phyloP scores from a whole-genome alignment of 768 basidiomycete genomes.

The Boletus fagicola region DNA sequence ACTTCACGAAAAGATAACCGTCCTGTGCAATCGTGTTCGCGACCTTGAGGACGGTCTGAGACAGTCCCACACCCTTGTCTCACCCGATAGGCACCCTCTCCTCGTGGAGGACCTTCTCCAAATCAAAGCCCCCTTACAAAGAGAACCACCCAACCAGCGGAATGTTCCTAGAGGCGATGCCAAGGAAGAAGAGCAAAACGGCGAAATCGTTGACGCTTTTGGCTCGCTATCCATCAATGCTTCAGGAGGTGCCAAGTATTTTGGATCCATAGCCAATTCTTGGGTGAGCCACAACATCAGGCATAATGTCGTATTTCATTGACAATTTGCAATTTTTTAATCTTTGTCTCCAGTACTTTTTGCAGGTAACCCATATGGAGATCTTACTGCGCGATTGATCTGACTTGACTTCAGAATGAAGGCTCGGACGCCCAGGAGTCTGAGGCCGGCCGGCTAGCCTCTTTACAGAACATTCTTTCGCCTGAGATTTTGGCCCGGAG shows the following conservation, averaged over 20 bases:
- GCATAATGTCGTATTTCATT: not conserved
- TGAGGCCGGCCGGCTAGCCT: conserved; percentile 44
- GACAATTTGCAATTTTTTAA: conserved; percentile 1
- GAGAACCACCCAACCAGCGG: conserved; percentile 51
- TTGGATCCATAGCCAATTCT: conserved; percentile 72
- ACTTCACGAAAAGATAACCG: conserved; percentile 77
- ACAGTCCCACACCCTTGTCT: conserved; percentile 54
- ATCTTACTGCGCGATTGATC: not conserved
- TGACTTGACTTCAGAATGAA: conserved; percentile 50
- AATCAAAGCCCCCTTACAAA: conserved; percentile 73
- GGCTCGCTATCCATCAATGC: conserved; percentile 74
- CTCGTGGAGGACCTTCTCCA: conserved; percentile 69
- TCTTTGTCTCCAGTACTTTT: conserved; percentile 54
- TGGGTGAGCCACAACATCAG: conserved; percentile 46
- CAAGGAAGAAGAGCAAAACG: conserved; percentile 63
- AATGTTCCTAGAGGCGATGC: conserved; percentile 36
- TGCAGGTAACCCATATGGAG: conserved; percentile 48
- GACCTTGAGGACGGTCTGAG: conserved; percentile 74
- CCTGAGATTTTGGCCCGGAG: conserved; percentile 63
- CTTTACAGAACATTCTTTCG: conserved; percentile 56
- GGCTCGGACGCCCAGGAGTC: conserved; percentile 51
- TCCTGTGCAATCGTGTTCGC: conserved; percentile 69
- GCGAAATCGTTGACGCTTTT: conserved; percentile 76
- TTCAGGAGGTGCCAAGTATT: conserved; percentile 73
- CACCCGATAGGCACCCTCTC: conserved; percentile 62